Base-by-base conservation (phyloP, 306 rosid species). In the Geum urbanum region DNA sequence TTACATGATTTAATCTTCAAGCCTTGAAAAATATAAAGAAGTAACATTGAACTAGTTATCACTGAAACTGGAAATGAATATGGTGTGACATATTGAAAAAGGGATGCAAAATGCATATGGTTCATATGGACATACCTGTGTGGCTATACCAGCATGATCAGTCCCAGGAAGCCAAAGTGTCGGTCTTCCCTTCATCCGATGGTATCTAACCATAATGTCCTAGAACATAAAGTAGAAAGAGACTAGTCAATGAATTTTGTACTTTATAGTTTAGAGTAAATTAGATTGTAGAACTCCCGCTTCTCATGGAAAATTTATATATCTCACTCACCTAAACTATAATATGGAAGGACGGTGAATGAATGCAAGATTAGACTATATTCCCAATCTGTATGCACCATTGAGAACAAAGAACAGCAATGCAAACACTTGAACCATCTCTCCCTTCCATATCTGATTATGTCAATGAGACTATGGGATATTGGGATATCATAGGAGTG, bases 111-210 rank as follows among this genome's bases (percentile, higher is more conserved):
- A 47, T 52, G 67, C 45, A 52, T 32, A 32, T 5, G 43, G 43
- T 66, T 53, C n/a, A 72, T 66, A 49, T n/a, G n/a, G 72, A 80
- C 87, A 68, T 75, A 92, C 97, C 97, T 92, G 98, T 63, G 98
- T 92, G 7, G 98, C 98, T 76, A 92, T 92, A 71, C 98, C 98
- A 82, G 98, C 98, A 85, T 92, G 98, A 85, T 92, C 98, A 61
- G 96, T 85, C 77, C 98, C 98, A 7, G 98, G 98, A 81, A 92
- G 82, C 97, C 98, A 92, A 72, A 92, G 96, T 8, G 98, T 88
- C 62, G 97, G 97, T 71, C 91, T 88, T 75, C 98, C 98, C 83
- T 85, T 92, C 98, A 92, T 92, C 63, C 98, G 91, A 68, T 92
- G 78, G 76, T 92, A 90, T 80, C 98, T 85, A 74, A 92, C 89